Evolutionary conservation across 202 grass and related monocot species (phyloP).

Genomic region (Alloteropsis angusta): DNA sequence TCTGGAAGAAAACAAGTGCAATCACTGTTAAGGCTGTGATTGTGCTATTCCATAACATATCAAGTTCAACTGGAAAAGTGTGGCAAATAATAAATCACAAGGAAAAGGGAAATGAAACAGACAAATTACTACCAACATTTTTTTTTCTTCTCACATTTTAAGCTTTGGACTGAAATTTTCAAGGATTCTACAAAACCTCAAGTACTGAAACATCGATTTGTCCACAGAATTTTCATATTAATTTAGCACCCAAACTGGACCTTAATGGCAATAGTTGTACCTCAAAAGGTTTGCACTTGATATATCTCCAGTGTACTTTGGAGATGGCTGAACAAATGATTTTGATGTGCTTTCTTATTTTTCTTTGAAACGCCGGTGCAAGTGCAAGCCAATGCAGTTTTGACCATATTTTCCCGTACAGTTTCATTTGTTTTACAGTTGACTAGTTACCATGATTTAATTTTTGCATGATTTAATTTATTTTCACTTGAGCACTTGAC

Average conservation of each 20-base stretch:
- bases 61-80: not conserved
- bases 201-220: not conserved
- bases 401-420: not conserved
- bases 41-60: not conserved
- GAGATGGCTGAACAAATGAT: not conserved
- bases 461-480: too few relatives aligned
- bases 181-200: not conserved
- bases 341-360: not conserved
- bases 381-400: not conserved
- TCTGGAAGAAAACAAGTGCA: not conserved
- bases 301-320: not conserved
- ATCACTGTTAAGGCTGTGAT: not conserved
- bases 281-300: not conserved
- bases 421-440: not conserved
- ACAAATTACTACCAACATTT: not conserved
- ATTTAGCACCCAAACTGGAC: not conserved
- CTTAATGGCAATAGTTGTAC: not conserved
- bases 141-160: not conserved
- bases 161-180: not conserved
- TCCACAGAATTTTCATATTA: not conserved
- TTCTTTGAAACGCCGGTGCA: not conserved
- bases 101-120: not conserved
- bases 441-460: too few relatives aligned
- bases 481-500: not conserved
- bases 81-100: not conserved